Base-by-base conservation (phyloP, 202 grass and related monocot species). In the Cymbopogon flexuosus region DNA sequence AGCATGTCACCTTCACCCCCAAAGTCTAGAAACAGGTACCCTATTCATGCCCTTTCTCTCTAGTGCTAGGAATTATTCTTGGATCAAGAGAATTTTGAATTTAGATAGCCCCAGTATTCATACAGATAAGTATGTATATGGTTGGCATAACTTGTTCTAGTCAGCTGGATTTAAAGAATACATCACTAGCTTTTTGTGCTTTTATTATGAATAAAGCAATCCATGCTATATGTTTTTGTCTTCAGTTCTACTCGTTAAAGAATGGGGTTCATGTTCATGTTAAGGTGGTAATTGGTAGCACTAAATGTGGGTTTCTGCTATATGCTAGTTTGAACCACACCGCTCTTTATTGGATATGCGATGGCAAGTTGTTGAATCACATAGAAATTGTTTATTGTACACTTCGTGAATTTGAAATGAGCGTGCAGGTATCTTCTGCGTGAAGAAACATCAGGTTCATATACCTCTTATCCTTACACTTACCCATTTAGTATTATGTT, bases 401-500 rank as follows among this genome's bases (percentile, higher is more conserved):
- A 47, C 65, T 51, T 84, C 66, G 27, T 87, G 80, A 71, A 65
- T 72, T 83, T 76, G 47, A 72, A 70, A 86, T 84, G 75, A 88
- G 84, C 37, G 43, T 75, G 73, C 92, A 94, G 92, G 89, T 83
- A 35, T 62, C 68, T 82, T 72, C 77, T 82, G 75, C 84, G 49
- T 69, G 89, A 94, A 92, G 87, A 87, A 86, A 80, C 79, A 83
- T 72, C 92, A 92, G 90, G 84, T 89, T 87, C 86, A 86, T 79
- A 72, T 89, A 79, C 83, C n/a, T 49, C 65, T 88, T 91, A 83
- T 84, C 81, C 76, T 93, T 88, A 22, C 77, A 91, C 90, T 95
- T 95, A 93, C 90, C 83, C 79, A 79, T 86, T 86, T 89, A 95
- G 90, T 76, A 89, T 89, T 86, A 99, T 96, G 79, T 98, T 93